Percentiles rank a stretch among this genome's conserved stretches.
These are phyloP conservation scores for Mortierella claussenii DNA, from an alignment of 192 early-diverging fungal species.

Conservation along the genomic window DNA sequence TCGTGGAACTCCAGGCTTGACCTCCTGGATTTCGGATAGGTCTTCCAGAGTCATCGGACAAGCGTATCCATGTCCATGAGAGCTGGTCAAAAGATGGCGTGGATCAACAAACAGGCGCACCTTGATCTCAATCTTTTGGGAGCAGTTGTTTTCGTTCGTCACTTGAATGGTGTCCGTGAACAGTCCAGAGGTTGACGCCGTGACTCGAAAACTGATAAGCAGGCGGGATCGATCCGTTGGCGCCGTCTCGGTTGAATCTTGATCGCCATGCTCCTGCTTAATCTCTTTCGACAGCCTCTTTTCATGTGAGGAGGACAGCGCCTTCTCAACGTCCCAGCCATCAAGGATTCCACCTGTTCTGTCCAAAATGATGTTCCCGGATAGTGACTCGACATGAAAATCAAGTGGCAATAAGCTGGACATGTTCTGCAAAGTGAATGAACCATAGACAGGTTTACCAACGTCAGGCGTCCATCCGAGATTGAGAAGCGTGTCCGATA, in stretches of 20 bases:
- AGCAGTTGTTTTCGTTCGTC: conserved; percentile 76
- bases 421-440: conserved; percentile 76
- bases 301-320: conserved; percentile 2
- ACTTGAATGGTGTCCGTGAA: conserved; percentile 70
- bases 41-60: conserved; percentile 30
- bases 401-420: conserved; percentile 77
- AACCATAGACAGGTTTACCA: conserved; percentile 63
- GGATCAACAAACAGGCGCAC: conserved; percentile 78
- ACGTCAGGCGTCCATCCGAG: conserved; percentile 67
- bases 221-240: conserved; percentile 52
- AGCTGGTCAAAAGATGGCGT: conserved; percentile 38
- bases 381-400: conserved; percentile 65
- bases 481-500: conserved; percentile 73
- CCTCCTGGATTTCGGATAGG: conserved; percentile 28
- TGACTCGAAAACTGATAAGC: conserved; percentile 69
- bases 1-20: conserved; percentile 23
- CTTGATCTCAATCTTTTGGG: conserved; percentile 70
- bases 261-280: conserved; percentile 10
- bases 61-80: conserved; percentile 19
- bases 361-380: conserved; percentile 64
- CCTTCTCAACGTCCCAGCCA: conserved; percentile 60
- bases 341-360: conserved; percentile 60
- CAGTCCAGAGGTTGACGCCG: conserved; percentile 66
- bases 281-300: neutral
- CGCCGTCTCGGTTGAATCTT: conserved; percentile 6